A percentile compares a stretch with the other conserved stretches of the same genome.
phyloP scores from a whole-genome alignment of 2,329 filamentous ascomycete genomes.

The Penicillium hordei region DNA sequence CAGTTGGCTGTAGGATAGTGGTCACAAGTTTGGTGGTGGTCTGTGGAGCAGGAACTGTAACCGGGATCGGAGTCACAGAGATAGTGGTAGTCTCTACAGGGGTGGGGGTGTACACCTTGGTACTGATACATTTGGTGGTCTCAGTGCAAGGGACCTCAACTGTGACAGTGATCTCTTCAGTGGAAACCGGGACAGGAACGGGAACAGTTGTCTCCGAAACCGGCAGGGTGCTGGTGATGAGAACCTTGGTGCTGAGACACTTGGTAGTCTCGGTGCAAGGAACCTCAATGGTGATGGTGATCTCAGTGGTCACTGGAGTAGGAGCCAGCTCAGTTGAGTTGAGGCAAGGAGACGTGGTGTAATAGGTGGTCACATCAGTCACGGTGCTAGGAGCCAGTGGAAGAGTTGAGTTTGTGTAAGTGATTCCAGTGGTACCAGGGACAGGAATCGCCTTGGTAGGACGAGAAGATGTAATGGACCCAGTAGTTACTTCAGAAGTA shows the following conservation, averaged over 20 bases:
- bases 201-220: neutral
- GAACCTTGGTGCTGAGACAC: conserved; percentile 7
- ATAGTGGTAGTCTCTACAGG: neutral
- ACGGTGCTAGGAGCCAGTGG: neutral
- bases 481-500: neutral
- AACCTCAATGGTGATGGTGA: conserved; percentile 3
- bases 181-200: neutral
- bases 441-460: neutral
- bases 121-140: conserved; percentile 4
- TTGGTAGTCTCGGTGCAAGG: conserved; percentile 6
- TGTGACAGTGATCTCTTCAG: neutral
- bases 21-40: neutral
- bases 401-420: conserved; percentile 2
- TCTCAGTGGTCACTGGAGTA: conserved; percentile 1
- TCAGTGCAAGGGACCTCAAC: conserved; percentile 6
- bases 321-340: neutral
- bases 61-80: conserved; percentile 1
- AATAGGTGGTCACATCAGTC: neutral
- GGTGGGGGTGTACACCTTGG: neutral
- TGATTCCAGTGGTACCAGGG: conserved; percentile 1
- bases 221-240: neutral
- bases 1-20: neutral
- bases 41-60: neutral
- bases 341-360: neutral
- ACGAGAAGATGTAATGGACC: conserved; percentile 1